Conservation (phyloP, 2,329 filamentous ascomycete genomes). For the Xenosphaeropsis pyriputrescens region DNA sequence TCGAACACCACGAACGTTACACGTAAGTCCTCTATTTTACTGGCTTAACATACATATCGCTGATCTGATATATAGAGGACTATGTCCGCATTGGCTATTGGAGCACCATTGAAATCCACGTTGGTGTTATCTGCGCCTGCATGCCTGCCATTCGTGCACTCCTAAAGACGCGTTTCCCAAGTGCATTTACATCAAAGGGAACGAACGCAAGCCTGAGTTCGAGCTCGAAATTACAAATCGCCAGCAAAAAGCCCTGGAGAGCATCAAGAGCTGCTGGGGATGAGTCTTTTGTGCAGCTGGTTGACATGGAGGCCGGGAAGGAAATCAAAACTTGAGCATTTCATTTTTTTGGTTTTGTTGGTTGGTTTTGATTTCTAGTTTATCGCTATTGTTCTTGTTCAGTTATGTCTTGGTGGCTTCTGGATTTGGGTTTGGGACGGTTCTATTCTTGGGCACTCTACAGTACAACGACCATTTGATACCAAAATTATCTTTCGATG, state of each 20-base stretch:
- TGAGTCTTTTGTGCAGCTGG: not conserved
- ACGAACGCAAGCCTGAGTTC: not conserved
- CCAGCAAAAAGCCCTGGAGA: not conserved
- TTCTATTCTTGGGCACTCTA: too few relatives aligned
- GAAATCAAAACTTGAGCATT: not conserved
- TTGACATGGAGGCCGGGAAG: not conserved
- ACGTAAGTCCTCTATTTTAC: constrained; percentile 2
- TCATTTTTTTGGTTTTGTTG: too few relatives aligned
- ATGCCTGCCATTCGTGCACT: constrained; percentile 11
- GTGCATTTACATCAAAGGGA: not conserved
- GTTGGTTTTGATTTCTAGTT: too few relatives aligned
- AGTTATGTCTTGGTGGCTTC: too few relatives aligned
- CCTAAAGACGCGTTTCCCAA: constrained; percentile 1
- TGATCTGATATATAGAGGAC: constrained; percentile 5
- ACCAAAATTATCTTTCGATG: too few relatives aligned
- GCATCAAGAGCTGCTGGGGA: not conserved
- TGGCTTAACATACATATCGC: not conserved
- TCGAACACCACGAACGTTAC: constrained; percentile 9
- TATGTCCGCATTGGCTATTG: constrained; percentile 7
- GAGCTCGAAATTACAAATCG: not conserved
- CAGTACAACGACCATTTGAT: too few relatives aligned
- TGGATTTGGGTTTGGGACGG: too few relatives aligned
- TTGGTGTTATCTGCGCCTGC: constrained; percentile 14
- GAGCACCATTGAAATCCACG: constrained; percentile 11
- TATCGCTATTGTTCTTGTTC: too few relatives aligned